Conservation (phyloP, 2,329 filamentous ascomycete species). For the Sphaerulina musiva region DNA sequence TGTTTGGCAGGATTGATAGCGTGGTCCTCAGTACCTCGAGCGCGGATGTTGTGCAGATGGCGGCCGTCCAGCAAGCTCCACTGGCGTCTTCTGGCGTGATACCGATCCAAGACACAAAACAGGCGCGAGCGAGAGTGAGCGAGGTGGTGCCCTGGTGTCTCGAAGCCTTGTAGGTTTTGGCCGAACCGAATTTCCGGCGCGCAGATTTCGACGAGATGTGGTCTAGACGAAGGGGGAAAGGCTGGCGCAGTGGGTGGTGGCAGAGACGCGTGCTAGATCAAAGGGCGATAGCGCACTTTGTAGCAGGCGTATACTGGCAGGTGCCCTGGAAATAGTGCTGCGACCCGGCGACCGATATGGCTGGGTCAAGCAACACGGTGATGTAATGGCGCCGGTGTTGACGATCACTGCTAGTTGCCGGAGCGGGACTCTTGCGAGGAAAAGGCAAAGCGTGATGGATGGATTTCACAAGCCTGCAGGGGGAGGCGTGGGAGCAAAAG, state of each 20-base stretch:
- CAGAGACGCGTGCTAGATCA: constrained; percentile 23
- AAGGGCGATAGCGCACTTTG: constrained; percentile 27
- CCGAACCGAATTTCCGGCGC: constrained; percentile 28
- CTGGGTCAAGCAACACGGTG: constrained; percentile 29
- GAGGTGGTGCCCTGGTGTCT: constrained; percentile 17
- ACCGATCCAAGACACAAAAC: constrained; percentile 19
- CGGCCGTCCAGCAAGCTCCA: constrained; percentile 28
- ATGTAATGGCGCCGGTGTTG: constrained; percentile 30
- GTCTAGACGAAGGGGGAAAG: constrained; percentile 25
- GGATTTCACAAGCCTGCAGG: constrained; percentile 23
- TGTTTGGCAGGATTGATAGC: constrained; percentile 37
- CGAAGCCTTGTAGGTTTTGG: constrained; percentile 18
- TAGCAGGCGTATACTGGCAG: constrained; percentile 30
- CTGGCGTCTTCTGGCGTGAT: constrained; percentile 30
- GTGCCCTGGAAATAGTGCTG: constrained; percentile 35
- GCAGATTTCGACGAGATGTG: constrained; percentile 22
- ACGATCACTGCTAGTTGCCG: constrained; percentile 29
- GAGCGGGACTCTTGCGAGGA: constrained; percentile 18
- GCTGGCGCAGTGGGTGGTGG: constrained; percentile 21
- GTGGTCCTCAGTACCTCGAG: constrained; percentile 38
- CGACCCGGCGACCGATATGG: constrained; percentile 28
- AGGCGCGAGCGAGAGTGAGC: constrained; percentile 15
- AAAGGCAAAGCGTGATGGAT: constrained; percentile 20
- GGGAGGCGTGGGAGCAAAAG: constrained; percentile 19
- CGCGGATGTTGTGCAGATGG: constrained; percentile 46